Conservation (phyloP, 2,329 filamentous ascomycete species). For the Talaromyces marneffei region DNA sequence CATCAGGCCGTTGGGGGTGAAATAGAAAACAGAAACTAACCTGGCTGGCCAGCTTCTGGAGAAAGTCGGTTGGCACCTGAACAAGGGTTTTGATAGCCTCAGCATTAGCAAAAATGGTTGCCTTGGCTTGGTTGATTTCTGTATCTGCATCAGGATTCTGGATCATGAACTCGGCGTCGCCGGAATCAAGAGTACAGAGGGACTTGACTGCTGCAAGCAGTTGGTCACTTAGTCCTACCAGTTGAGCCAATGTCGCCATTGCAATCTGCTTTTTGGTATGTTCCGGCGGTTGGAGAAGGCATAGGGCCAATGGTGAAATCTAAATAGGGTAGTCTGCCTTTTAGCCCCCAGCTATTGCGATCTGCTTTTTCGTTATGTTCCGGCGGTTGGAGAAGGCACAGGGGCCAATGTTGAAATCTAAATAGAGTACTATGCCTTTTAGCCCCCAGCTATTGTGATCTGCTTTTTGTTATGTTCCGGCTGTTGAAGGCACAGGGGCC, state of each 20-base stretch:
- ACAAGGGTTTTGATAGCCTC: not conserved
- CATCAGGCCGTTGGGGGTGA: not conserved
- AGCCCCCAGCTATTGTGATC: not conserved
- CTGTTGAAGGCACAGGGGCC: not conserved
- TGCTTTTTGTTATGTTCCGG: not conserved
- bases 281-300: not conserved
- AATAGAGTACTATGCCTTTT: not conserved
- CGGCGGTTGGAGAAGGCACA: not conserved
- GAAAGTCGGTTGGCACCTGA: constrained; percentile 19
- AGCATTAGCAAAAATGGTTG: not conserved
- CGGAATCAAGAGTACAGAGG: not conserved
- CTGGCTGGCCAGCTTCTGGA: constrained; percentile 21
- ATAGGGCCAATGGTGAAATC: not conserved
- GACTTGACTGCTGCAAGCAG: not conserved
- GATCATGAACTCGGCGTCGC: not conserved
- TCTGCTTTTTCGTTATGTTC: not conserved
- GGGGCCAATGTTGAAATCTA: not conserved
- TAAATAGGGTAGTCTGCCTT: not conserved
- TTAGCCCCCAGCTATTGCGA: not conserved
- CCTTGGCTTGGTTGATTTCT: not conserved
- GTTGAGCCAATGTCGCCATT: not conserved
- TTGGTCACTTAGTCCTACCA: not conserved
- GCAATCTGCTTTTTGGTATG: not conserved
- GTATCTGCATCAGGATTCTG: not conserved
- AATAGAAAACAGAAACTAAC: not conserved